phyloP scores from a whole-genome alignment of 441 rosid genomes.

The Raphanus hybrid region DNA sequence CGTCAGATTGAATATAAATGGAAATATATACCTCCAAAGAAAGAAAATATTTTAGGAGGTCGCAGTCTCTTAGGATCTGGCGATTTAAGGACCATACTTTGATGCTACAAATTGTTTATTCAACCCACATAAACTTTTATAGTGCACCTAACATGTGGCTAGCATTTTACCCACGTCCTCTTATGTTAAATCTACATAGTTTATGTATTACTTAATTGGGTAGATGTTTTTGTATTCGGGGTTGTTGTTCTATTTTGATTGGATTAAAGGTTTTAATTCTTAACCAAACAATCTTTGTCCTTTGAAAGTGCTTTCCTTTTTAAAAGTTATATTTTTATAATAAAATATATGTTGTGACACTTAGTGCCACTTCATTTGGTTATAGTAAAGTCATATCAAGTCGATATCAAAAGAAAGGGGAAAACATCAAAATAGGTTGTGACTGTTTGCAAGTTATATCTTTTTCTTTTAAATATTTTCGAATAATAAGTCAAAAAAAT shows the following conservation, averaged over 20 bases:
- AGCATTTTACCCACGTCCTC: slow-evolving; percentile 33
- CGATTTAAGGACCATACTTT: slow-evolving; percentile 34
- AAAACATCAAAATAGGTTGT: neutral
- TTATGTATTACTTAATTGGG: slow-evolving; percentile 26
- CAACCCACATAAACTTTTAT: neutral
- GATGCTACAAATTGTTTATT: slow-evolving; percentile 30
- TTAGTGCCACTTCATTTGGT: slow-evolving; percentile 3
- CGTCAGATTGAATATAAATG: slow-evolving; percentile 16
- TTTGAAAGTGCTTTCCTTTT: slow-evolving; percentile 15
- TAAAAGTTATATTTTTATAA: neutral
- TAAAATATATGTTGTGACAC: neutral
- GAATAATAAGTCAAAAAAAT: neutral
- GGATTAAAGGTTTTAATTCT: slow-evolving; percentile 27
- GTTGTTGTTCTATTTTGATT: slow-evolving; percentile 32
- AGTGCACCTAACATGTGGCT: slow-evolving; percentile 36
- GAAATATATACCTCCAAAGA: slow-evolving; percentile 5
- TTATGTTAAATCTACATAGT: slow-evolving; percentile 8
- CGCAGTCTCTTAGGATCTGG: slow-evolving; percentile 25
- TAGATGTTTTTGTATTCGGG: neutral
- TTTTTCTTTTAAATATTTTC: neutral
- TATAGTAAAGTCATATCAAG: neutral
- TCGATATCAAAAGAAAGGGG: neutral
- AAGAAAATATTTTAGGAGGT: slow-evolving; percentile 9
- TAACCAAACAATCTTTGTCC: slow-evolving; percentile 33
- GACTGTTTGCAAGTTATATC: neutral